phyloP scores from a whole-genome alignment of 73 alveolate species.

The Loxodes magnus region DNA sequence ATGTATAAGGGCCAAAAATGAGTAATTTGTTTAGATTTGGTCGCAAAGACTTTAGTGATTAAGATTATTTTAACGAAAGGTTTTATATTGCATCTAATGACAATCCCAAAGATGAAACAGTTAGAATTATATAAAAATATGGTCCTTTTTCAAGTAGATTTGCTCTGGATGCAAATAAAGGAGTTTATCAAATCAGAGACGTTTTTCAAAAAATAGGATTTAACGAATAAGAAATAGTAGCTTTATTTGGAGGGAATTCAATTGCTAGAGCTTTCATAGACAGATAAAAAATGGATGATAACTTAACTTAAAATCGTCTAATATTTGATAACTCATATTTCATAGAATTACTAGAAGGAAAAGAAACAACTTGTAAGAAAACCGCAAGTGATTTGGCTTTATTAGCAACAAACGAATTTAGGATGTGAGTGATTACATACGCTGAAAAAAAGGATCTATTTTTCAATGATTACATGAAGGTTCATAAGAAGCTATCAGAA shows the following conservation, averaged over 20 bases:
- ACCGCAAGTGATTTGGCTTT: constrained; percentile 33
- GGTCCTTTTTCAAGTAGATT: constrained; percentile 21
- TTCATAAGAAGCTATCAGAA: constrained; percentile 48
- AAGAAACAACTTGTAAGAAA: constrained; percentile 26
- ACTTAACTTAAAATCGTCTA: constrained; percentile 51
- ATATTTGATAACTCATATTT: constrained; percentile 50
- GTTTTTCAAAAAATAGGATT: constrained; percentile 38
- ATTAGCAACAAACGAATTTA: constrained; percentile 20
- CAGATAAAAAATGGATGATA: constrained; percentile 24
- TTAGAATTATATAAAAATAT: too few relatives aligned
- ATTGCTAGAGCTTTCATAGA: constrained; percentile 37
- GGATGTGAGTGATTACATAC: constrained; percentile 16
- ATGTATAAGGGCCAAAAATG: constrained; percentile 48
- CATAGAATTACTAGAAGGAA: constrained; percentile 37
- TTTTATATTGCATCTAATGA: too few relatives aligned
- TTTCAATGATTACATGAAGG: constrained; percentile 41
- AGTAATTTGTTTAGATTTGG: constrained; percentile 47
- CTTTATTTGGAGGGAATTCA: constrained; percentile 48
- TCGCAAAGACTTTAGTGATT: constrained; percentile 30
- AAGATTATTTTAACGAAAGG: too few relatives aligned
- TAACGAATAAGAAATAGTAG: constrained; percentile 41
- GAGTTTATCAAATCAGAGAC: constrained; percentile 7
- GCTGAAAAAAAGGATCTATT: constrained; percentile 41
- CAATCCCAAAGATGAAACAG: too few relatives aligned
- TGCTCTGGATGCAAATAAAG: constrained; percentile 19